phyloP scores from a whole-genome alignment of 192 early-diverging fungal genomes.

The Entrophospora sp. region DNA sequence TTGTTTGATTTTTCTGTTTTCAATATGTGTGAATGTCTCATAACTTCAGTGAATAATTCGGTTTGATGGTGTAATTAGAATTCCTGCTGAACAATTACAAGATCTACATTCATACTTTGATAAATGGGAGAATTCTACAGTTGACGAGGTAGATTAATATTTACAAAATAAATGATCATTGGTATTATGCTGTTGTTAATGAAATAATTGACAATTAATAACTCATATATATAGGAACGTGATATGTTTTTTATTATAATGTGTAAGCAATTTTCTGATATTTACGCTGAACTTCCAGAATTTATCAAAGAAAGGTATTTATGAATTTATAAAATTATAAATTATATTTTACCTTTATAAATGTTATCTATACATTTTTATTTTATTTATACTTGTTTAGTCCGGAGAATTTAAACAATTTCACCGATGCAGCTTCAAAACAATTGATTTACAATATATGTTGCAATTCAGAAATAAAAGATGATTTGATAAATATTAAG shows the following conservation, averaged over 20 bases:
- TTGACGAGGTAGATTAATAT: slow-evolving; percentile 4
- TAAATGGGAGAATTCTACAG: slow-evolving; percentile 12
- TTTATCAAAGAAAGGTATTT: slow-evolving; percentile 5
- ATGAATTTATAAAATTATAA: neutral
- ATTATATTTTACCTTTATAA: neutral
- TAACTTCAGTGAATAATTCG: neutral
- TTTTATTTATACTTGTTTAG: neutral
- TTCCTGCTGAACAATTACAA: slow-evolving; percentile 12
- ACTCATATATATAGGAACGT: no score
- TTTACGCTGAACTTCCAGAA: slow-evolving; percentile 20
- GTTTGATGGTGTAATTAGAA: slow-evolving; percentile 11
- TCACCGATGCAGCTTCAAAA: slow-evolving; percentile 26
- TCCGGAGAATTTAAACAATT: slow-evolving; percentile 21
- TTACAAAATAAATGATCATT: neutral
- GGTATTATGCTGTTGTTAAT: neutral
- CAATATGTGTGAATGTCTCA: neutral
- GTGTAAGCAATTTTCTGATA: slow-evolving; percentile 25
- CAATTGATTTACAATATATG: slow-evolving; percentile 27
- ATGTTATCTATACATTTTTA: neutral
- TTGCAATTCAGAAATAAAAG: slow-evolving; percentile 25
- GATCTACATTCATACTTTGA: slow-evolving; percentile 13
- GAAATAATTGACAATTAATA: no score
- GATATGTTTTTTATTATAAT: slow-evolving; percentile 18
- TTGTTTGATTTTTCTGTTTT: neutral
- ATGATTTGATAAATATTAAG: no score